Evolutionary conservation across 345 rosid species (phyloP).

Genomic region (Pistacia atlantica): DNA sequence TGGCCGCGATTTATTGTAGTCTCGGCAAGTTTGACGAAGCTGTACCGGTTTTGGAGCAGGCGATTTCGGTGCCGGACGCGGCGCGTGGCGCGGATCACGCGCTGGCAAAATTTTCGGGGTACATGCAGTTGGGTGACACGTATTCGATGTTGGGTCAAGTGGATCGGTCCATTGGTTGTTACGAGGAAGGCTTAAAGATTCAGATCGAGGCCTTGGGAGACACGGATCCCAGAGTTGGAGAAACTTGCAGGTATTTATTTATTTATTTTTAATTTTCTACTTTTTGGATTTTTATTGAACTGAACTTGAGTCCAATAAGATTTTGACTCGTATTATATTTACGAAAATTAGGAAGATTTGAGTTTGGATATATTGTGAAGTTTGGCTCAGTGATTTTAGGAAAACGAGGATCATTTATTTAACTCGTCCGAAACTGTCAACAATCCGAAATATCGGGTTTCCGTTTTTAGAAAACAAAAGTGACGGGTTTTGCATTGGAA

Average conservation of each 20-base stretch:
- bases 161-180: conserved; percentile 77
- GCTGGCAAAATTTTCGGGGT: conserved; percentile 87
- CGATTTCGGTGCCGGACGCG: conserved; percentile 80
- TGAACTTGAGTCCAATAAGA: not conserved
- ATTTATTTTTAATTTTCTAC: not conserved
- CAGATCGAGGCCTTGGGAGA: conserved; percentile 96
- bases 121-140: conserved; percentile 98
- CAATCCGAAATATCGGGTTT: not conserved
- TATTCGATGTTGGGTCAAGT: conserved; percentile 96
- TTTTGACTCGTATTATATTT: not conserved
- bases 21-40: conserved; percentile 95
- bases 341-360: not conserved
- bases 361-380: not conserved
- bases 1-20: conserved; percentile 94
- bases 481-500: not conserved
- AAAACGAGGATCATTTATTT: not conserved
- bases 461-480: not conserved
- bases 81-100: conserved; percentile 79
- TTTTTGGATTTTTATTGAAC: not conserved
- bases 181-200: conserved; percentile 90
- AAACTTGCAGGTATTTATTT: conserved; percentile 89
- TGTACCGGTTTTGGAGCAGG: conserved; percentile 79
- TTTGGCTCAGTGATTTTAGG: not conserved
- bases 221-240: conserved; percentile 95
- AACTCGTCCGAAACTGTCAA: not conserved